phyloP scores from a whole-genome alignment of 2,329 filamentous ascomycete genomes.

The Arthrobotrys sinensis region DNA sequence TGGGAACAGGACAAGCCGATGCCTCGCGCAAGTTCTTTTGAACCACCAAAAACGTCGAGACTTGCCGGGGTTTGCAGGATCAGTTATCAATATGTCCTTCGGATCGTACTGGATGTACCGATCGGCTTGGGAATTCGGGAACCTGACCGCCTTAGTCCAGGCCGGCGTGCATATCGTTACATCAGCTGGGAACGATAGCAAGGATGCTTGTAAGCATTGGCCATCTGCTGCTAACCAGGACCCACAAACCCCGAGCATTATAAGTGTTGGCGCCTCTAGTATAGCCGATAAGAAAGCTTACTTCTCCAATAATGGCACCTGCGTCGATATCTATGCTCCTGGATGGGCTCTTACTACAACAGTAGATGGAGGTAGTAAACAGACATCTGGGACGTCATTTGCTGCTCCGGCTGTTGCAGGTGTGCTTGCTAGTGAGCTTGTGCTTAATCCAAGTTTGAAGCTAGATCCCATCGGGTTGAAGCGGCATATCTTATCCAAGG shows the following conservation, averaged over 20 bases:
- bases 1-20: constrained; percentile 18
- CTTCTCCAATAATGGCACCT: constrained; percentile 32
- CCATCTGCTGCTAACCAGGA: constrained; percentile 32
- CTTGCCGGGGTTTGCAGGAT: constrained; percentile 14
- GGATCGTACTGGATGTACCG: constrained; percentile 17
- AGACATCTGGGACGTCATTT: constrained; percentile 19
- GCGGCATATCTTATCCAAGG: constrained; percentile 21
- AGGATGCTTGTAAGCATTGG: constrained; percentile 30
- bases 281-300: constrained; percentile 16
- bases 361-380: neutral
- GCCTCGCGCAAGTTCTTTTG: neutral
- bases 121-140: constrained; percentile 4
- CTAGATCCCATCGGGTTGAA: constrained; percentile 38
- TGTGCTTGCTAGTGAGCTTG: constrained; percentile 27
- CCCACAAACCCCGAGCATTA: constrained; percentile 18
- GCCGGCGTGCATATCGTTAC: constrained; percentile 29
- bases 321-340: constrained; percentile 35
- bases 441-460: constrained; percentile 17
- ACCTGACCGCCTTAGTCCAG: constrained; percentile 18
- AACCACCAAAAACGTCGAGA: constrained; percentile 23
- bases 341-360: constrained; percentile 3
- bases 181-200: constrained; percentile 24
- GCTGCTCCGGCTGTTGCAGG: constrained; percentile 36
- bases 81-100: constrained; percentile 38
- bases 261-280: constrained; percentile 28